Evolutionary conservation across 2,329 filamentous ascomycete species (phyloP), one percentile per base, ranked within the genome.

Genomic region (Phaeophleospora eucalypticola): DNA sequence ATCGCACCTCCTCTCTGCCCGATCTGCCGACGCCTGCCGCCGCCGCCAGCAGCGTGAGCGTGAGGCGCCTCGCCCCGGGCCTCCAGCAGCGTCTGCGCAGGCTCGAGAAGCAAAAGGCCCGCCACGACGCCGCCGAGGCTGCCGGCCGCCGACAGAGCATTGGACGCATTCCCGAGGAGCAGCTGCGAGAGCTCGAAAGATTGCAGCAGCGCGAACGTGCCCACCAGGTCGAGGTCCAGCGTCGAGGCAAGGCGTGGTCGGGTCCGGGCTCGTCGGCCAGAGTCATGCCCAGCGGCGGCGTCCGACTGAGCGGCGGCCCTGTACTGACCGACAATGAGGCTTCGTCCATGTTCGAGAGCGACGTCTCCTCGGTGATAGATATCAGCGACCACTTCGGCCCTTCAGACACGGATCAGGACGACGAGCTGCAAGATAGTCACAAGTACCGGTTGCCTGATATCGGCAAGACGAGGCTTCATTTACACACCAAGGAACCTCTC

Each of bases 371-470:
- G 52, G 65, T 74, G 58, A 65, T 74, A 43, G 73, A 69, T 63
- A 76, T 79, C 63, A 77, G 79, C 64, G 72, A 76, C 58, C 72
- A 74, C 54, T 71, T 81, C 45, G 68, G 72, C 42, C 70, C 74
- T n/a, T 71, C 70, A 21, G 72, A 74, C 53, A 70, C 66, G 6
- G 69, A 83, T 76, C 65, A 71, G 63, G 58, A 68, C 70, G 48
- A 64, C 42, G 53, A 51, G 60, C 81, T 66, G 77, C 78, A 55
- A 59, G 85, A 89, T 68, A 83, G 80, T 46, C 78, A 85, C 63
- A 88, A 89, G 67, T 89, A 87, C 64, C 79, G 82, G 36, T 70
- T 88, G 64, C 84, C 85, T 46, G 84, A 89, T 66, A 82, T 68
- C 76, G 81, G 68, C 79, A 87, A 73, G 80, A 81, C 68, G 77